Percentiles rank a stretch among this genome's conserved stretches.
phyloP scores from a whole-genome alignment of 202 grass and related monocot species.

The Cymbopogon flexuosus region DNA sequence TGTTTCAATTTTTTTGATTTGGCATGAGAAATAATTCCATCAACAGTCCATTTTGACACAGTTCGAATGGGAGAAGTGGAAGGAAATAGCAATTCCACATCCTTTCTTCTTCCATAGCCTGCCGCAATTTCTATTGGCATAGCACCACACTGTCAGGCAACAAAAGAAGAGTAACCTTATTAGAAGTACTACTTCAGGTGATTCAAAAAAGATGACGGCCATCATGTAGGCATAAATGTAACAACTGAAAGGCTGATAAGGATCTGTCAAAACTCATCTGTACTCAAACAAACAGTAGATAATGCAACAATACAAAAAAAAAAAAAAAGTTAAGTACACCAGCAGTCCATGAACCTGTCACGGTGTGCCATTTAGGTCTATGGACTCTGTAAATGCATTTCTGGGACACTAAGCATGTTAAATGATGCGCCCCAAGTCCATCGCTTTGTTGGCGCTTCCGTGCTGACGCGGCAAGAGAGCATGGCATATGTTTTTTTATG shows the following conservation, averaged over 20 bases:
- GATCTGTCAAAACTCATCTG: not conserved
- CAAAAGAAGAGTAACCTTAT: not conserved
- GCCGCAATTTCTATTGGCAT: conserved; percentile 35
- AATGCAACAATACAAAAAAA: not conserved
- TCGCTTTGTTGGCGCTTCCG: not conserved
- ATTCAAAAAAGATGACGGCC: not conserved
- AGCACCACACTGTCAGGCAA: not conserved
- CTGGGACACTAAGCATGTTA: not conserved
- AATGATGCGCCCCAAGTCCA: not conserved
- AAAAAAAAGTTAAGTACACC: not conserved
- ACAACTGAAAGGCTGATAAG: not conserved
- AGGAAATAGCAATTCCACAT: conserved; percentile 35
- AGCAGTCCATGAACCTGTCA: not conserved
- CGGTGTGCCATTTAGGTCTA: not conserved
- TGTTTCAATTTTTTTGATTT: conserved; percentile 10
- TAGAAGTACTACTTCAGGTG: not conserved
- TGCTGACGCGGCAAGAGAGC: not conserved
- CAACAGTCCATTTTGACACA: conserved; percentile 34
- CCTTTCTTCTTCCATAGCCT: conserved; percentile 22
- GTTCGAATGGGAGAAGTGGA: conserved; percentile 29
- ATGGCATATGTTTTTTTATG: not conserved
- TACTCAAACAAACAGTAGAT: not conserved
- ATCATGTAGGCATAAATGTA: not conserved
- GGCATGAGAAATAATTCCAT: conserved; percentile 34
- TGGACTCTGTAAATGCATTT: not conserved